A percentile compares a stretch with the other conserved stretches of the same genome.
Evolutionary conservation across 805 yeast genomes (phyloP).

Genomic region (Starmerella floris): DNA sequence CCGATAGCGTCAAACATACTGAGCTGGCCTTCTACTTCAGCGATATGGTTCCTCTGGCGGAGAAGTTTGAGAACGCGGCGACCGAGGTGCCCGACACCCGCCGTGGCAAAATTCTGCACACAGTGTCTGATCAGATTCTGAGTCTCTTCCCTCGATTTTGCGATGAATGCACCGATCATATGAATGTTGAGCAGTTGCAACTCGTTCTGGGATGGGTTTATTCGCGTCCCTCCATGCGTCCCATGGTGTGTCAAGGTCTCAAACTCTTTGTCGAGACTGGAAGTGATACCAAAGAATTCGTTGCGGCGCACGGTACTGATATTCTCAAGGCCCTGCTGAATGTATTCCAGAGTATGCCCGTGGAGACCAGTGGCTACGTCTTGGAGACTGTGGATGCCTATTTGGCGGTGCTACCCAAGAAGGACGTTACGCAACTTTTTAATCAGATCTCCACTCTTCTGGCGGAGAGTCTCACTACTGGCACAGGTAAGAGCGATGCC

Average conservation of each 20-base stretch:
- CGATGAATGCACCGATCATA: conserved; percentile 69
- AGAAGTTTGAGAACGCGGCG: conserved; percentile 23
- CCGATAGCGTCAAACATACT: conserved; percentile 72
- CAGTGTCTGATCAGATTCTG: conserved; percentile 88
- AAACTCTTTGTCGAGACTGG: conserved; percentile 68
- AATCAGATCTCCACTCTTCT: conserved; percentile 72
- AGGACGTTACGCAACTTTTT: conserved; percentile 62
- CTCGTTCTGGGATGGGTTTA: conserved; percentile 61
- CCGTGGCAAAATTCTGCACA: conserved; percentile 64
- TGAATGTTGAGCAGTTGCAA: conserved; percentile 54
- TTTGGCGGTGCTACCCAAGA: conserved; percentile 51
- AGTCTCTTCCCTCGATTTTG: conserved; percentile 78
- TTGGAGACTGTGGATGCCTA: conserved; percentile 77
- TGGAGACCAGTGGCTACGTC: conserved; percentile 71
- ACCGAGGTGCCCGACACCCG: conserved; percentile 33
- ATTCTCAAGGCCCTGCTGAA: conserved; percentile 78
- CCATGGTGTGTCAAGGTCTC: conserved; percentile 70
- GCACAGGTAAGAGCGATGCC: conserved; percentile 3
- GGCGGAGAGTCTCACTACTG: conserved; percentile 31
- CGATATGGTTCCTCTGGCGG: conserved; percentile 51
- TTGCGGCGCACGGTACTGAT: conserved; percentile 46
- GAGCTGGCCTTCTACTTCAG: conserved; percentile 48
- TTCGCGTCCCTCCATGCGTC: conserved; percentile 60
- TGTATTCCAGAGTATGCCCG: conserved; percentile 73
- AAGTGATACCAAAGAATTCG: conserved; percentile 47